Base-by-base conservation (phyloP, 2,329 filamentous ascomycete species). In the Blumeriella jaapii region DNA sequence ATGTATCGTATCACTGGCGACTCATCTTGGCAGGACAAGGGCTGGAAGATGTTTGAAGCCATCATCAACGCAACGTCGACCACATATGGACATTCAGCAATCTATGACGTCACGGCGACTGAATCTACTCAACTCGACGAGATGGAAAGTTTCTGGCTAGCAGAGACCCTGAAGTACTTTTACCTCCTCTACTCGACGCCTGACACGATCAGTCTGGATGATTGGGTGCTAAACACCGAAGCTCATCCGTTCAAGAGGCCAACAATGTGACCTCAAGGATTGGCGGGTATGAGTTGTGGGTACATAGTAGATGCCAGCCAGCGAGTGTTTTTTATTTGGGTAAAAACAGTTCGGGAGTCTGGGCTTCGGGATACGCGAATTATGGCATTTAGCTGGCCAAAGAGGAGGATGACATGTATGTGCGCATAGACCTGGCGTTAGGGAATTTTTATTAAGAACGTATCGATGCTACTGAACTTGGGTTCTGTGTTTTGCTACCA, bases 121-220 rank as follows among this genome's bases (percentile, higher is more conserved):
- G 47, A 49, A 1, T 26, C 50, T 6, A 58, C 65, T 1, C 61
- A 67, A 36, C 55, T 58, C 24, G 72, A 86, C 55, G 64, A 67
- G 47, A 87, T 89, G 82, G 81, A 93, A 62, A 87, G 81, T 52
- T 93, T 93, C 59, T 94, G 86, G 83, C 65, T 85, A 41, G 82
- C 82, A 3, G 86, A 94, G 66, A 94, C 85, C 25, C 63, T 94
- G 49, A 95, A 93, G 64, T 93, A 93, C 55, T 93, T 91, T 47
- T 94, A 85, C 56, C 58, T 94, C 38, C 66, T 93, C 31, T 94
- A 82, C 55, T 74, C 74, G 14, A 70, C 78, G 37, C 77, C 80
- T 0, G 63, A 67, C 17, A 49, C 69, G 12, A 62, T 79, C 18
- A 78, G 69, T 55, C 54, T 82, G 51, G 78, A 82, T 56, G 67